phyloP scores from a whole-genome alignment of 2,329 filamentous ascomycete species.

The Cladophialophora bantiana region DNA sequence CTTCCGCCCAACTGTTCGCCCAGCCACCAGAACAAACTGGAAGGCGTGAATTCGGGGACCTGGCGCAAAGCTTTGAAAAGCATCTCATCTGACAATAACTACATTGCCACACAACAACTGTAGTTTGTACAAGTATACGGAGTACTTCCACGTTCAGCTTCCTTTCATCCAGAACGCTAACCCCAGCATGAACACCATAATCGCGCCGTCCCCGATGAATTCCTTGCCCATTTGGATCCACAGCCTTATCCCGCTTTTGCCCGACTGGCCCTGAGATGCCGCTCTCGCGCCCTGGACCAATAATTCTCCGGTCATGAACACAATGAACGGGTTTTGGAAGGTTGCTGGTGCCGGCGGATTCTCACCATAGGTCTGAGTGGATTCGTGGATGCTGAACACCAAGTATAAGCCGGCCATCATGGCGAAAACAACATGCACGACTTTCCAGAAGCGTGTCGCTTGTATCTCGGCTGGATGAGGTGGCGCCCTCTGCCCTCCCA shows the following conservation, averaged over 20 bases:
- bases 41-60: neutral
- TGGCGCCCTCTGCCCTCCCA: slow-evolving; percentile 49
- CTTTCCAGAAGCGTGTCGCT: slow-evolving; percentile 58
- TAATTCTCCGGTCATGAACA: slow-evolving; percentile 57
- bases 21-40: neutral
- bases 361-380: slow-evolving; percentile 49
- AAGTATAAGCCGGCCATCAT: slow-evolving; percentile 63
- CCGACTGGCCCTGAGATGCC: slow-evolving; percentile 42
- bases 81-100: slow-evolving; percentile 16
- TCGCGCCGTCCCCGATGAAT: slow-evolving; percentile 52
- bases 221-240: slow-evolving; percentile 50
- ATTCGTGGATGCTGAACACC: slow-evolving; percentile 47
- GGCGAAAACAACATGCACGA: slow-evolving; percentile 65
- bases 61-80: neutral
- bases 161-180: slow-evolving; percentile 51
- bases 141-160: slow-evolving; percentile 24
- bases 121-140: neutral
- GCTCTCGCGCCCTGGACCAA: slow-evolving; percentile 50
- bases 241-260: slow-evolving; percentile 42
- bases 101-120: slow-evolving; percentile 5
- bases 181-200: slow-evolving; percentile 55
- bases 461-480: slow-evolving; percentile 49
- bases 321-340: slow-evolving; percentile 52
- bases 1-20: neutral
- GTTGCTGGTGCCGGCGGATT: slow-evolving; percentile 54